Evolutionary conservation across 257 asterid species (phyloP), one percentile per base, ranked within the genome.

Genomic region (Ilex asprella): DNA sequence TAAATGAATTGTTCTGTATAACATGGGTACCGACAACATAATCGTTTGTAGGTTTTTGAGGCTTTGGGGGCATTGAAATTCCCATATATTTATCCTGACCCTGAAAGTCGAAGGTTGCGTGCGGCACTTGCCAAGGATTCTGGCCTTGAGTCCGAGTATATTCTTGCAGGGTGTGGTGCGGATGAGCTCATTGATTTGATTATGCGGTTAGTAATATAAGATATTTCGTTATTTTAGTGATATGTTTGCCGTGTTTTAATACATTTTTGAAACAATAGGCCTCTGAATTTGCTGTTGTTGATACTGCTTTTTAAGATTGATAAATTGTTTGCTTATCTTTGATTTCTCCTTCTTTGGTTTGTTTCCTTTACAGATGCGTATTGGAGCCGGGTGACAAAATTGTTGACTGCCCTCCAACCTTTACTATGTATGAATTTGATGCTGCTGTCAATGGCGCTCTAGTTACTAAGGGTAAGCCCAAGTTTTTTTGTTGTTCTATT

Each of bases 401-500:
- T 72, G 75, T 92, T 73, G 99, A 92, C 79, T 89, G 97, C 73
- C 99, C 99, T 35, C 99, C 97, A 63, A 92, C 99, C 41, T 92
- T 92, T 74, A 84, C 96, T 2, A 92, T 89, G 99, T 92, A 92
- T 56, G 99, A 92, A 77, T 92, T 92, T 82, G 99, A 92, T 78
- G 99, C 99, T 62, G 89, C 87, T 74, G 97, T 92, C 68, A 92
- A 92, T 80, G 97, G 84, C 49, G 99, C 97, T 68, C 74, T 57
- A 76, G 95, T 92, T 63, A 62, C 87, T 74, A 92, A 92, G 79
- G 97, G 99, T 89, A 73, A 59, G 51, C 41, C 16, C 16, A 39
- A 49, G 47, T 35, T 63, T 69, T 7, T 31, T 41, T 10, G 31
- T 55, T 58, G 43, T 65, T 21, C 67, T 59, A 35, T 56, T 55